phyloP scores from a whole-genome alignment of 257 asterid species.

The Petunia secreta region DNA sequence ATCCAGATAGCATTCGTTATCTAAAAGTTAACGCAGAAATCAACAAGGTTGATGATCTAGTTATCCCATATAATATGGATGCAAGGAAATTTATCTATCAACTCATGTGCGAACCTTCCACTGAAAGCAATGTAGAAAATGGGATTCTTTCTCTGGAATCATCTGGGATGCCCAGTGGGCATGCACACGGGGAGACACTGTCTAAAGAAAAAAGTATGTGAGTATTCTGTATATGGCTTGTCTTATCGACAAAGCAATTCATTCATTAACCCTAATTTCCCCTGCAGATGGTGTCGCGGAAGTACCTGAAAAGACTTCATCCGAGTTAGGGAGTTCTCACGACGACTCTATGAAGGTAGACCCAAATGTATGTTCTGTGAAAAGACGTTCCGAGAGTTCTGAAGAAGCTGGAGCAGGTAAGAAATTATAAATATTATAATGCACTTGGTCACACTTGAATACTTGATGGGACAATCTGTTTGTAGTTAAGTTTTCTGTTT shows the following conservation, averaged over 20 bases:
- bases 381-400: conserved; percentile 60
- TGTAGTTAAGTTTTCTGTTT: background rate
- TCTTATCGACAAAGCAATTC: conserved; percentile 4
- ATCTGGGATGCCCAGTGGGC: conserved; percentile 40
- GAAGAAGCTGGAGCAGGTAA: conserved; percentile 47
- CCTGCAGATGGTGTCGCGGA: conserved; percentile 53
- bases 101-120: conserved; percentile 59
- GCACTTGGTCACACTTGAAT: background rate
- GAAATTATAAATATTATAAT: background rate
- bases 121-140: conserved; percentile 45
- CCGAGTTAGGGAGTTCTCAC: conserved; percentile 34
- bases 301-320: conserved; percentile 36
- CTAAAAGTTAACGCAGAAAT: conserved; percentile 79
- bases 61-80: conserved; percentile 78
- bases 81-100: conserved; percentile 72
- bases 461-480: background rate
- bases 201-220: conserved; percentile 42
- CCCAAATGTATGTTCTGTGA: conserved; percentile 41
- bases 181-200: conserved; percentile 32
- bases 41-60: conserved; percentile 75
- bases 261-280: conserved; percentile 32
- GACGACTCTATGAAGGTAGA: conserved; percentile 39
- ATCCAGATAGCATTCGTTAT: conserved; percentile 80
- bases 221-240: conserved; percentile 33
- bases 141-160: conserved; percentile 30